Evolutionary conservation across 2,329 filamentous ascomycete species (phyloP).

Genomic region (Bipolaris victoriae): DNA sequence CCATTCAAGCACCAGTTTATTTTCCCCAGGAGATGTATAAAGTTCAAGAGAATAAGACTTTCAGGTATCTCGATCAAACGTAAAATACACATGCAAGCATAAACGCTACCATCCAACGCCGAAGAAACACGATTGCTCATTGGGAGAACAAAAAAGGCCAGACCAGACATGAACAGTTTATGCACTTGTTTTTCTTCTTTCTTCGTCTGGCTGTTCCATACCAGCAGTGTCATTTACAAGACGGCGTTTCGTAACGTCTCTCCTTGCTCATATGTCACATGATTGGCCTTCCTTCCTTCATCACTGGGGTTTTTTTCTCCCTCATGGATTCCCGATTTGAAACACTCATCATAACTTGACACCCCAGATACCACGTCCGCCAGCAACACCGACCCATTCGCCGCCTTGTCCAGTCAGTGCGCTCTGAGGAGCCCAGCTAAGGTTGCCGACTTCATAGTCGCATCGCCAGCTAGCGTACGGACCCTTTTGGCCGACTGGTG

Average conservation of each 20-base stretch:
- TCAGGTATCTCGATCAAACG: constrained; percentile 4
- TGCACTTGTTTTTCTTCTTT: neutral
- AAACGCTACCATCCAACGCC: neutral
- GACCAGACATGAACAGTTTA: neutral
- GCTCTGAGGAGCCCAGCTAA: constrained; percentile 81
- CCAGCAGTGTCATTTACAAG: neutral
- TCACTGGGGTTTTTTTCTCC: neutral
- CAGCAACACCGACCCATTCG: constrained; percentile 84
- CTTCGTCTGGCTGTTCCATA: neutral
- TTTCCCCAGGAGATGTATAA: neutral
- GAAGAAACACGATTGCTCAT: neutral
- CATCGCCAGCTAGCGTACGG: constrained; percentile 82
- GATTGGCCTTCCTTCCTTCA: neutral
- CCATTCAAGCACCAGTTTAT: neutral
- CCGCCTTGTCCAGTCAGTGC: constrained; percentile 71
- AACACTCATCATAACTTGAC: constrained; percentile 58
- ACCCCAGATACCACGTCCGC: constrained; percentile 81
- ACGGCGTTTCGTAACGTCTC: neutral
- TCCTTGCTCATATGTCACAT: neutral
- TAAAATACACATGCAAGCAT: neutral
- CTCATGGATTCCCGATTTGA: neutral
- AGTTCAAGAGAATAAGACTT: neutral
- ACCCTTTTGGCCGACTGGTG: constrained; percentile 62
- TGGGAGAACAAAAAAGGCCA: neutral
- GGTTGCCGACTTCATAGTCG: constrained; percentile 84